Evolutionary conservation across 164 flowering plant genomes (phyloP), one percentile per base, ranked within the genome.

Genomic region (Euptelea pleiosperma): DNA sequence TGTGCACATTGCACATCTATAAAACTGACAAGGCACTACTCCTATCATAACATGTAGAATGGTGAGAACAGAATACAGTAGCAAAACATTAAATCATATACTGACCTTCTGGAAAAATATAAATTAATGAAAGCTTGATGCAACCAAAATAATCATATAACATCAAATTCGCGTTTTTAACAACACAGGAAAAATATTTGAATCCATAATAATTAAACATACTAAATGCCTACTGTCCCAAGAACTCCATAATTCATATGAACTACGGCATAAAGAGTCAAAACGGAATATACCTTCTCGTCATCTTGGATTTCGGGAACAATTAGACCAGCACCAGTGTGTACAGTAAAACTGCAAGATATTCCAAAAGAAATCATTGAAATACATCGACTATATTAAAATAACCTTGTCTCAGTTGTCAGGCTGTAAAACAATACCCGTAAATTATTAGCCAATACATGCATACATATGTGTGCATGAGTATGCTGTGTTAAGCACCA

Each of bases 291-390:
- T 73, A 89, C 98, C 93, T 80, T 65, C 50, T 93, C 96, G 76
- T 91, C 87, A 41, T 85, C 87, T 76, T 79, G 87, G 41, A 94
- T 76, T 73, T 87, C 90, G 48, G 96, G 96, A 63, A 94, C 79
- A 73, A 94, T 94, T 15, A 94, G 68, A 59, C 99, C 99, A 56
- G 97, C 99, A 67, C 97, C 96, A 65, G 99, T 94, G 61, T 91
- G 93, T 24, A 94, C 56, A 3, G 83, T 91, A 64, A 89, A 94
- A 71, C 99, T 94, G 86, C 74, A 73, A 48, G 29, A 33, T 7
- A 50, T 26, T 19, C 15, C 30, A 59, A 44, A 16, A 24, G 11
- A 19, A 18, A 51, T 35, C 54, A 50, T 18, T 51, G 33, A 60
- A 49, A 49, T 48, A 31, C 19, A 47, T 15, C 18, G 30, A 26